Percentiles rank a stretch among this genome's conserved stretches.
phyloP scores from a whole-genome alignment of 768 basidiomycete species.

The Myochromella boudieri region DNA sequence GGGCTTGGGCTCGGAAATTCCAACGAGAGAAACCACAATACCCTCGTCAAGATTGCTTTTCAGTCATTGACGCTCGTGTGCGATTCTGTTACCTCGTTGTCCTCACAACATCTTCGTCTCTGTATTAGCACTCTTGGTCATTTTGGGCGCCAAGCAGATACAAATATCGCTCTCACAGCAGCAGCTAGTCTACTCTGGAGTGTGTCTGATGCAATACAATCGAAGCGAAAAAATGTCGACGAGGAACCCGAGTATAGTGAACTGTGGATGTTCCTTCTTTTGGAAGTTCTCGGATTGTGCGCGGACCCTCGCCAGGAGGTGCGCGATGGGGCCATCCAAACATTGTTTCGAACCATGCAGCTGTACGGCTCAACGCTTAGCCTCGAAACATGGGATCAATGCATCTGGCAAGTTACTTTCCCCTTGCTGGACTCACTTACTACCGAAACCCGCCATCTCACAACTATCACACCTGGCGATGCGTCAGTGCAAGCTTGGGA shows the following conservation, averaged over 20 bases:
- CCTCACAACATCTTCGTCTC: constrained; percentile 76
- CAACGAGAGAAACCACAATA: constrained; percentile 67
- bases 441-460: constrained; percentile 46
- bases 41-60: constrained; percentile 89
- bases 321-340: constrained; percentile 92
- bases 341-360: constrained; percentile 90
- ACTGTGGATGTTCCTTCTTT: constrained; percentile 91
- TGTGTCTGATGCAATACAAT: constrained; percentile 92
- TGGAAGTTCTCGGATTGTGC: constrained; percentile 81
- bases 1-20: constrained; percentile 55
- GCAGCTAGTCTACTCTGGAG: constrained; percentile 94
- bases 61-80: constrained; percentile 93
- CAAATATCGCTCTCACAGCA: constrained; percentile 93
- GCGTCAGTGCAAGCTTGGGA: constrained; percentile 61
- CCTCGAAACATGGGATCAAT: constrained; percentile 82
- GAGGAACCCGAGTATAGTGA: constrained; percentile 75
- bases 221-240: constrained; percentile 64
- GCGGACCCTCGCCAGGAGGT: constrained; percentile 85
- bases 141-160: constrained; percentile 91
- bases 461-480: constrained; percentile 20
- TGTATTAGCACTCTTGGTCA: constrained; percentile 91
- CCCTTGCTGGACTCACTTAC: constrained; percentile 78
- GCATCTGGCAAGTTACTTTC: constrained; percentile 89
- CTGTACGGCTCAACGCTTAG: constrained; percentile 88
- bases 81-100: constrained; percentile 84